These are phyloP conservation scores for Malus asiatica DNA, from an alignment of 306 rosid genomes.

Conservation along the genomic window DNA sequence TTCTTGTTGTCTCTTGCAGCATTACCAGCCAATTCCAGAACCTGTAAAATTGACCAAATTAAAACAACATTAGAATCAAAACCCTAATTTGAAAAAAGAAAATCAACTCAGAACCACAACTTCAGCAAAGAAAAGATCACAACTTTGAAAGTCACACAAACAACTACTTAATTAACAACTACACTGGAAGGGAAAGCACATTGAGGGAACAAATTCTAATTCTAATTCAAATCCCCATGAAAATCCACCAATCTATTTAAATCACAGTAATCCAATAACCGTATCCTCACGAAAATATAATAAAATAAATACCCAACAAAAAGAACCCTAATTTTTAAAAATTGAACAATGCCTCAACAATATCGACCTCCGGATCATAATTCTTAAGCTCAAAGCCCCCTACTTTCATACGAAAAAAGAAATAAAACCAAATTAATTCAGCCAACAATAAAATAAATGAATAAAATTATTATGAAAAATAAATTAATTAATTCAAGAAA, in stretches of 20 bases:
- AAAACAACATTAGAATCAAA: not conserved
- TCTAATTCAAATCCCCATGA: not conserved
- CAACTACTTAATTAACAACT: not conserved
- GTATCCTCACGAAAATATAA: not conserved
- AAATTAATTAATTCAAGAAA: not conserved
- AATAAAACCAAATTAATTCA: not conserved
- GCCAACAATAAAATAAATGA: not conserved
- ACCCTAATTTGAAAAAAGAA: not conserved
- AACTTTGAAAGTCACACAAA: not conserved
- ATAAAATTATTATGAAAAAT: not conserved
- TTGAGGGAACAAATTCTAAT: not conserved
- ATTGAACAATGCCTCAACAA: not conserved
- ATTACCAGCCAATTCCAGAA: slow-evolving; percentile 83
- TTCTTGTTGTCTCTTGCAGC: slow-evolving; percentile 94
- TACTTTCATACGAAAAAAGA: not conserved
- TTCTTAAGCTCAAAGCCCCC: not conserved
- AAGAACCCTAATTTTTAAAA: not conserved
- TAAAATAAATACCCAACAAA: too few species aligned
- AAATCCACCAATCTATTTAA: not conserved
- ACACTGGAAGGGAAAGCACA: not conserved
- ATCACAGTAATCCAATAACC: not conserved
- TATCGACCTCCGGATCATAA: not conserved
- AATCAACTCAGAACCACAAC: not conserved
- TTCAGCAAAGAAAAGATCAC: not conserved
- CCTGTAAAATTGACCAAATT: slow-evolving; percentile 26